phyloP scores from a whole-genome alignment of 352 stramenopile genomes.

The Phytophthora capsici region DNA sequence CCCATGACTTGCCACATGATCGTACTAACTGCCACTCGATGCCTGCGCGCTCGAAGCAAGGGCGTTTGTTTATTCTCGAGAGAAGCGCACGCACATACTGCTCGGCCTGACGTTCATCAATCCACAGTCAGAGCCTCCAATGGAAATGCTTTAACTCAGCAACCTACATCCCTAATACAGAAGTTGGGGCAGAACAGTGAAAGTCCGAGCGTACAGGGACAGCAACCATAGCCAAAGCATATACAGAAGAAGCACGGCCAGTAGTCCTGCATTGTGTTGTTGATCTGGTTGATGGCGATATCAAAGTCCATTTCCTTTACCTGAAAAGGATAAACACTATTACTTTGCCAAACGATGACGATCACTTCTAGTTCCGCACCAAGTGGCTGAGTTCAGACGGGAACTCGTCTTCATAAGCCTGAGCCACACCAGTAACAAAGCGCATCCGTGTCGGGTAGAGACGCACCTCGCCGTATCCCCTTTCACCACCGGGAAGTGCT shows the following conservation, averaged over 20 bases:
- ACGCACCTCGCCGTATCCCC: conserved; percentile 48
- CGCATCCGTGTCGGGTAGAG: conserved; percentile 65
- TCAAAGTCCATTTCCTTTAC: conserved; percentile 68
- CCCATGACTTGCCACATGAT: conserved; percentile 66
- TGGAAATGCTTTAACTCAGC: too few relatives aligned
- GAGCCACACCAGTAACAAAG: conserved; percentile 75
- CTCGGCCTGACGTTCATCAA: conserved; percentile 47
- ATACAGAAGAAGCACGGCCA: conserved; percentile 82
- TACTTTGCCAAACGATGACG: too few relatives aligned
- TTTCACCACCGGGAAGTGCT: conserved; percentile 13
- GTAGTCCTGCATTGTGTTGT: conserved; percentile 86
- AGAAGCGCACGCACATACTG: conserved; percentile 72
- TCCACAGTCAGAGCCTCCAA: neutral
- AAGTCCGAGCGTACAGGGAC: conserved; percentile 65
- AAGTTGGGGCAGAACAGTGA: conserved; percentile 77
- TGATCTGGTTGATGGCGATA: conserved; percentile 84
- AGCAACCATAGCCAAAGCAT: conserved; percentile 72
- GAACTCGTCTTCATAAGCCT: conserved; percentile 79
- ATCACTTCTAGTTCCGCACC: conserved; percentile 24
- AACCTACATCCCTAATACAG: conserved; percentile 77
- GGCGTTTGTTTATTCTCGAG: conserved; percentile 62
- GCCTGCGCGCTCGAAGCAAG: conserved; percentile 60
- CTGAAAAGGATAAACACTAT: conserved; percentile 11
- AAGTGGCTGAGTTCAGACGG: conserved; percentile 60
- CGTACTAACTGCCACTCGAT: conserved; percentile 70